Conservation (phyloP, 306 rosid species). For the Medicago arabica region DNA sequence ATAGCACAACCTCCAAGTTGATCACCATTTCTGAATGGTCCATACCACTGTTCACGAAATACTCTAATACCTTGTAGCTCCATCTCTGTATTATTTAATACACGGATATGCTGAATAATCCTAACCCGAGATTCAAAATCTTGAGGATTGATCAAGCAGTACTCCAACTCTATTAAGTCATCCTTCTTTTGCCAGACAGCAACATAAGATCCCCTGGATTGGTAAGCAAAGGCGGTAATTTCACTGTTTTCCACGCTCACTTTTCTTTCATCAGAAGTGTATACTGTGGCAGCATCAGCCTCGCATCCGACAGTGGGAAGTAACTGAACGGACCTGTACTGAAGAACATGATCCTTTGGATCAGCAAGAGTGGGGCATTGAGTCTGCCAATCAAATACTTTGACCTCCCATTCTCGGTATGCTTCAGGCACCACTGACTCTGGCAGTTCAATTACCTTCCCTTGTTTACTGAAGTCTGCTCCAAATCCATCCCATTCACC, state of each 20-base stretch:
- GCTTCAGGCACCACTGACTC: conserved; percentile 91
- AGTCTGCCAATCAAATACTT: conserved; percentile 95
- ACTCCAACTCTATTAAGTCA: conserved; percentile 72
- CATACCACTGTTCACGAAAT: conserved; percentile 94
- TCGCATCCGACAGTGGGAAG: conserved; percentile 98
- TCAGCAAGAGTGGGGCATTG: conserved; percentile 96
- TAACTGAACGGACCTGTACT: conserved; percentile 70
- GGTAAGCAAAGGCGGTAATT: conserved; percentile 77
- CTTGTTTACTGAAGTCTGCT: conserved; percentile 83
- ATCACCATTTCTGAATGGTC: conserved; percentile 96
- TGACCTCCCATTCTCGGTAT: conserved; percentile 92
- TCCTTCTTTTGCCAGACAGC: conserved; percentile 68
- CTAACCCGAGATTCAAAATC: conserved; percentile 89
- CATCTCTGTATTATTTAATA: conserved; percentile 48
- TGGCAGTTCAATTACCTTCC: conserved; percentile 77
- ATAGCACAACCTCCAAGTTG: conserved; percentile 97
- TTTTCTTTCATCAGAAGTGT: conserved; percentile 69
- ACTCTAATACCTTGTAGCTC: conserved; percentile 61
- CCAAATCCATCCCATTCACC: conserved; percentile 99
- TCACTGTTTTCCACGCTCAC: conserved; percentile 49
- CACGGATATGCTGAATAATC: conserved; percentile 64
- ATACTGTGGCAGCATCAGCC: conserved; percentile 90
- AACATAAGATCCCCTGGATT: conserved; percentile 79
- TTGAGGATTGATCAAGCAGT: conserved; percentile 84
- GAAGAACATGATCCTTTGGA: conserved; percentile 55